Percentiles rank a stretch among this genome's conserved stretches.
Evolutionary conservation across 2,329 filamentous ascomycete species (phyloP).

Genomic region (Colletotrichum paranaense): DNA sequence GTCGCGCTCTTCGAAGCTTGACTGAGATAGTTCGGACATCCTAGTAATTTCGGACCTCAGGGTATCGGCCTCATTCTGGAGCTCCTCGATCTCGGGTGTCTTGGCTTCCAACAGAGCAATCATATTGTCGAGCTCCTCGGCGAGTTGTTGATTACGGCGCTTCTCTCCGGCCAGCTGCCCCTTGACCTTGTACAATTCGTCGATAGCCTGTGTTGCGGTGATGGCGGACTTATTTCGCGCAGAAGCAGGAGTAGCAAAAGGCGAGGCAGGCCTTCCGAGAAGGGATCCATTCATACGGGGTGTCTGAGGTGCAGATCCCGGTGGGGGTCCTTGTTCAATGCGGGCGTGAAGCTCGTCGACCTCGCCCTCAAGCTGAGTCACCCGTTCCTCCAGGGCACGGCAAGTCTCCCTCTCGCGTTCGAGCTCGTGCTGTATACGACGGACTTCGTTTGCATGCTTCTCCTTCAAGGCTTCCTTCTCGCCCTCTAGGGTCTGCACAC

Average conservation of each 20-base stretch:
- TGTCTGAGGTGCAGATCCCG: slow-evolving; percentile 68
- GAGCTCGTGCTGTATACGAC: slow-evolving; percentile 66
- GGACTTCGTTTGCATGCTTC: slow-evolving; percentile 71
- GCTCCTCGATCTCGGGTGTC: slow-evolving; percentile 87
- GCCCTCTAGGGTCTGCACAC: slow-evolving; percentile 76
- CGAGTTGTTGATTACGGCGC: slow-evolving; percentile 78
- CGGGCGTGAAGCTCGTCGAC: slow-evolving; percentile 64
- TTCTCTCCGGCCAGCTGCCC: slow-evolving; percentile 79
- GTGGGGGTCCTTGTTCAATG: slow-evolving; percentile 54
- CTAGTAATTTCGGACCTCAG: slow-evolving; percentile 84
- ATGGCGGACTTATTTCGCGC: slow-evolving; percentile 65
- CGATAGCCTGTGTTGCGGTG: slow-evolving; percentile 71
- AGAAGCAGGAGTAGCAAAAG: slow-evolving; percentile 71
- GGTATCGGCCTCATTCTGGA: slow-evolving; percentile 83
- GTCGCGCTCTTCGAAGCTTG: slow-evolving; percentile 84
- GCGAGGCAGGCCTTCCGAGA: slow-evolving; percentile 65
- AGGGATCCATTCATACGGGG: slow-evolving; percentile 69
- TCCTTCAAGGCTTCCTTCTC: slow-evolving; percentile 71
- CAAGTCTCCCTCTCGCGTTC: slow-evolving; percentile 63
- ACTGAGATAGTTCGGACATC: slow-evolving; percentile 86
- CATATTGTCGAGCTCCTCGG: slow-evolving; percentile 85
- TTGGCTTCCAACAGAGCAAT: slow-evolving; percentile 86
- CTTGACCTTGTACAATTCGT: slow-evolving; percentile 76
- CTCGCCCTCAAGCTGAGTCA: slow-evolving; percentile 63
- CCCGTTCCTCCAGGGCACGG: slow-evolving; percentile 58